A percentile compares a stretch with the other conserved stretches of the same genome.
Evolutionary conservation across 129 eudicot species (phyloP).

Genomic region (Mikania micrantha): DNA sequence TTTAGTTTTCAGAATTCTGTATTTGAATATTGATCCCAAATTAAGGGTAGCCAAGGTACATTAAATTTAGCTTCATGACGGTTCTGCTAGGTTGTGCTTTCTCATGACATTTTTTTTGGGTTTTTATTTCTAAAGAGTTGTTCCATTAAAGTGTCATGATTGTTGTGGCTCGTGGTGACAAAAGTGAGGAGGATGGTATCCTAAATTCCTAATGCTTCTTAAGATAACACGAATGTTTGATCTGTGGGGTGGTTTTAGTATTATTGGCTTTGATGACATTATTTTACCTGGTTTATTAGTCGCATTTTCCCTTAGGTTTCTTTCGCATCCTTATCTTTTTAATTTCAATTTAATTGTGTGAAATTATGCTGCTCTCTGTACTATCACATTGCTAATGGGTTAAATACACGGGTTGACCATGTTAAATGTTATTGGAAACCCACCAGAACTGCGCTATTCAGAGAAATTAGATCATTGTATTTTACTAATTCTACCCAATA

Average conservation of each 20-base stretch:
- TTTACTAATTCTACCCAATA: no score
- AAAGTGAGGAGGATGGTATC: conserved; percentile 86
- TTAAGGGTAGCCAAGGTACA: no score
- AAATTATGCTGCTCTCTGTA: neutral
- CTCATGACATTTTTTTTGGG: conserved; percentile 88
- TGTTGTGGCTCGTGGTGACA: conserved; percentile 93
- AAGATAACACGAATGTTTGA: conserved; percentile 87
- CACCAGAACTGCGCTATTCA: no score
- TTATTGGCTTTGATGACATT: conserved; percentile 86
- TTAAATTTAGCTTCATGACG: no score
- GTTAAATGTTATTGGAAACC: no score
- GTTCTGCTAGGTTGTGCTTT: conserved; percentile 79
- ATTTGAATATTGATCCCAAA: no score
- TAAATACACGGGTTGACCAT: neutral
- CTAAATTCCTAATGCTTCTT: conserved; percentile 88
- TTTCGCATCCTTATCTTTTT: neutral
- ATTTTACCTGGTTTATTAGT: conserved; percentile 73
- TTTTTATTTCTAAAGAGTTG: conserved; percentile 61
- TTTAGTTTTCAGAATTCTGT: no score
- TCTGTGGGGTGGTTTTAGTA: conserved; percentile 93
- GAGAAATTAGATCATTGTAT: no score
- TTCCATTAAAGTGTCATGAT: conserved; percentile 94
- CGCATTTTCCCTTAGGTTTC: conserved; percentile 72
- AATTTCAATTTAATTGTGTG: neutral
- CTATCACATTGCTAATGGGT: neutral